These are phyloP conservation scores for Vinca minor DNA, from an alignment of 257 asterid genomes.

Conservation along the genomic window DNA sequence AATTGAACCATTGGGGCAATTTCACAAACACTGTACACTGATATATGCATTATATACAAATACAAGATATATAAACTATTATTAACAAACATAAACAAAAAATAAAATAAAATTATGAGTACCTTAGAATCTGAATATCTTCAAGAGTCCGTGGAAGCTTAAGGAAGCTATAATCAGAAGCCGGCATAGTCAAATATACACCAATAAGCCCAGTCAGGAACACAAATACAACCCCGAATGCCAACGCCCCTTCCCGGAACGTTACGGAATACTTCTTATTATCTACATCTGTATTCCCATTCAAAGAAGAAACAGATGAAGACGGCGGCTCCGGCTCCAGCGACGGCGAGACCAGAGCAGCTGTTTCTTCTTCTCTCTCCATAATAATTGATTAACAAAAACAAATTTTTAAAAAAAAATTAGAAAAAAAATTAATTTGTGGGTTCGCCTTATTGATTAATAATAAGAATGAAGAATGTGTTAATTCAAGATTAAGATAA, in stretches of 20 bases:
- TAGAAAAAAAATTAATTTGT: not conserved
- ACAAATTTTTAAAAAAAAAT: not conserved
- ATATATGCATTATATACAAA: not conserved
- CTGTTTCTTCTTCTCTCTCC: slow-evolving; percentile 25
- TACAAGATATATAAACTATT: no score
- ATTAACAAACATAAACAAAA: not conserved
- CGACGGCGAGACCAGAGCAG: slow-evolving; percentile 11
- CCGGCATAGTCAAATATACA: slow-evolving; percentile 79
- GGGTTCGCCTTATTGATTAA: not conserved
- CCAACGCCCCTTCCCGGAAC: slow-evolving; percentile 54
- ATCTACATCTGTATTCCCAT: slow-evolving; percentile 10
- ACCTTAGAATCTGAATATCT: slow-evolving; percentile 90
- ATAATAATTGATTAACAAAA: slow-evolving; percentile 6
- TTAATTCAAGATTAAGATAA: slow-evolving; percentile 3
- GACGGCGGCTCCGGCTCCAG: slow-evolving; percentile 4
- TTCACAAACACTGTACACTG: not conserved
- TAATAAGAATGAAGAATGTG: slow-evolving; percentile 2
- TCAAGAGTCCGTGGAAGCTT: slow-evolving; percentile 80
- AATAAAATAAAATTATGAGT: not conserved
- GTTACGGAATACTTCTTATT: slow-evolving; percentile 47
- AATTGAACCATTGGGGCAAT: not conserved
- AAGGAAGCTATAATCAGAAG: slow-evolving; percentile 86
- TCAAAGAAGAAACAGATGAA: not conserved
- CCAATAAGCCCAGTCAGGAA: slow-evolving; percentile 51
- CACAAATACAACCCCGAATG: slow-evolving; percentile 64